Percentiles rank a stretch among this genome's conserved stretches.
Evolutionary conservation across 371 early-diverging fungal genomes (phyloP).

Genomic region (Apophysomyces ossiformis): DNA sequence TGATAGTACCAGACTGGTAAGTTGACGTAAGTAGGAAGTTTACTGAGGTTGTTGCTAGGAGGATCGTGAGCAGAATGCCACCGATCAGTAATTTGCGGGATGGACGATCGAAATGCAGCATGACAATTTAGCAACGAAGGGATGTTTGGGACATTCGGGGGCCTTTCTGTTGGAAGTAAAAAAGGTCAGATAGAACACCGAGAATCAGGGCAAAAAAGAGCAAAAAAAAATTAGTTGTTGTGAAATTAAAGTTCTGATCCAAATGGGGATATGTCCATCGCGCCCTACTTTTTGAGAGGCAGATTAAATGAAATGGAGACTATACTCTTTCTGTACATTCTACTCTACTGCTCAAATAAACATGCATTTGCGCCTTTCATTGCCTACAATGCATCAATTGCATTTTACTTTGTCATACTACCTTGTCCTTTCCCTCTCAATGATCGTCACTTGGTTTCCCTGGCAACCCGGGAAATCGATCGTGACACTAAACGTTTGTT

Average conservation of each 20-base stretch:
- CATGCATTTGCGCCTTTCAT: too few relatives aligned
- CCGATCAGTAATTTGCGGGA: conserved; percentile 1
- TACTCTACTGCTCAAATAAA: too few relatives aligned
- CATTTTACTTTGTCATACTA: too few relatives aligned
- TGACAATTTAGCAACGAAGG: background rate
- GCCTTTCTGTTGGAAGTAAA: background rate
- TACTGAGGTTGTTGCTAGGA: background rate
- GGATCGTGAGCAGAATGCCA: background rate
- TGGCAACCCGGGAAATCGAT: too few relatives aligned
- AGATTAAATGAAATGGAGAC: background rate
- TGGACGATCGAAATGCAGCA: conserved; percentile 7
- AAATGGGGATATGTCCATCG: conserved; percentile 6
- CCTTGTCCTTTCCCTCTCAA: too few relatives aligned
- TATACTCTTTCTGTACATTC: background rate
- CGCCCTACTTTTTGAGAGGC: conserved; percentile 1
- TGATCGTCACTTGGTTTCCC: too few relatives aligned
- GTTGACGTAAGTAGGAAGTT: conserved; percentile 10
- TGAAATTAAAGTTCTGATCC: conserved; percentile 7
- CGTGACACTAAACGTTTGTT: too few relatives aligned
- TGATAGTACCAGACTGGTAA: background rate
- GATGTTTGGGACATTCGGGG: conserved; percentile 1
- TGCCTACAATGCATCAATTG: too few relatives aligned
- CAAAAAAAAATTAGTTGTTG: background rate
- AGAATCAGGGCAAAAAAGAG: conserved; percentile 9
- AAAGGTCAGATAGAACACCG: conserved; percentile 3